Evolutionary conservation across 345 rosid genomes (phyloP), one percentile per base, ranked within the genome.

Genomic region (Orychophragmus violaceus): DNA sequence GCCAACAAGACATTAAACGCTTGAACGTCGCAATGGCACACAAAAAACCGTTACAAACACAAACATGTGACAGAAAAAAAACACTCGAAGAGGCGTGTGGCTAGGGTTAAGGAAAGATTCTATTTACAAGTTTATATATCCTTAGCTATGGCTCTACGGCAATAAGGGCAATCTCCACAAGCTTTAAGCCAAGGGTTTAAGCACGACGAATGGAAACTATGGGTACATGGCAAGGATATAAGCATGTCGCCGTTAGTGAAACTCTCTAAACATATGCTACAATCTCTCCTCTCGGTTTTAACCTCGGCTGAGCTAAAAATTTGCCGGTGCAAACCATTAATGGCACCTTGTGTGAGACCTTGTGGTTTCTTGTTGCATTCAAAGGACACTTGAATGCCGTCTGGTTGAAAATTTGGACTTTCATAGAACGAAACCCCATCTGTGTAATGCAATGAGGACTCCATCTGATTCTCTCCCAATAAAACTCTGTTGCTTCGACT

Each of bases 151-250:
- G 29, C 83, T 72, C 86, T 75, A 32, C 97, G 88, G 66, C 98
- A 93, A 69, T 85, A 94, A 1, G 99, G 97, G 69, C 99, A 94
- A 69, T 94, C 92, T 30, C 96, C 99, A 33, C 99, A 88, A 60
- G 81, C 80, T 67, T 77, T 82, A 64, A 93, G 74, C 98, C 98
- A 93, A 9, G 97, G 98, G 66, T 78, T 79, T 82, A 93, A 78
- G 84, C 97, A 93, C 44, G 71, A 65, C 3, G 80, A 81, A 64
- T 90, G 99, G 64, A 90, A 94, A 46, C 82, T 76, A 68, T 90
- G 99, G 5, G 59, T 81, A 45, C 96, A 90, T 0, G 94, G 87
- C 25, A 88, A 74, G 25, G 80, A 45, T 25, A 78, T 78, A 33
- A 90, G 90, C 44, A 44, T 71, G 36, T 88, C 96, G 10, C 85